Evolutionary conservation across 305 asterid species (phyloP).

Genomic region (Fraxinus velutina): DNA sequence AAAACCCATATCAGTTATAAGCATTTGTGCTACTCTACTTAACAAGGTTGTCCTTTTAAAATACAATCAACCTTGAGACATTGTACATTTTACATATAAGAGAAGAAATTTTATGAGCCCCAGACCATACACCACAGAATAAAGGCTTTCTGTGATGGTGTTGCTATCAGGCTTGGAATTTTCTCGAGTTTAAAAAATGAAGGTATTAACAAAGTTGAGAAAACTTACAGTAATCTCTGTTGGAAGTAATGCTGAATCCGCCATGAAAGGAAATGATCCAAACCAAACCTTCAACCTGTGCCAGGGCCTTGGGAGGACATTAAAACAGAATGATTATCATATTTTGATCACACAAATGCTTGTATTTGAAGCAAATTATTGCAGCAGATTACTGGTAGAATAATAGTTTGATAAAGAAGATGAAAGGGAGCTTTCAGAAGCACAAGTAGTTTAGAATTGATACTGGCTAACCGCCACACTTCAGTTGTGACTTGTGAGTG

Average conservation of each 20-base stretch:
- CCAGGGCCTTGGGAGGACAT: constrained; percentile 22
- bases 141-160: background rate
- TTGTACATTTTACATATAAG: background rate
- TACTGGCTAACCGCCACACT: constrained; percentile 20
- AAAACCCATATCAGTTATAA: background rate
- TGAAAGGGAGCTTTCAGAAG: constrained; percentile 48
- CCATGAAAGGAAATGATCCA: constrained; percentile 30
- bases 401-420: constrained; percentile 36
- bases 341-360: constrained; percentile 19
- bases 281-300: constrained; percentile 2
- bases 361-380: constrained; percentile 39
- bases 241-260: constrained; percentile 16
- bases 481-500: constrained; percentile 19
- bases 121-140: background rate
- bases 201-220: background rate
- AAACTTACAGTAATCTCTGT: constrained; percentile 29
- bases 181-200: background rate
- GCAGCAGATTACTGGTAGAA: background rate
- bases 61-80: background rate
- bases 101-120: background rate
- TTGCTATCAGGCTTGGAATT: background rate
- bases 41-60: background rate
- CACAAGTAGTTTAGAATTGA: constrained; percentile 3
- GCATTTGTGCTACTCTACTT: background rate
- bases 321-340: constrained; percentile 2